Evolutionary conservation across 768 basidiomycete species (phyloP), one percentile per base, ranked within the genome.

Genomic region (Mycena sanguinolenta): DNA sequence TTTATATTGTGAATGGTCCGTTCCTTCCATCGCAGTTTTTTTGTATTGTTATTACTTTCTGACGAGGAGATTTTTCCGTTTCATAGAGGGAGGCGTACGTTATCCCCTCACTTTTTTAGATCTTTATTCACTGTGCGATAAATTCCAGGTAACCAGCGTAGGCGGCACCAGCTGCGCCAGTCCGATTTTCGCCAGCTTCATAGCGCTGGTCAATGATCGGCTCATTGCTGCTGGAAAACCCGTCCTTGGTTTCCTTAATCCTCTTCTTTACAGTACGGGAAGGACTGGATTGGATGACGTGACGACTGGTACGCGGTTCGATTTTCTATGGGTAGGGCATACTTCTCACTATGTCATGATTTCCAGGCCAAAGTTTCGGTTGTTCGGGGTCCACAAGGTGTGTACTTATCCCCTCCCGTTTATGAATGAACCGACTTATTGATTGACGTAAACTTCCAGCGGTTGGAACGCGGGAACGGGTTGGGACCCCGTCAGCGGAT

Each of bases 1-100:
- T 58, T 9, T 58, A 14, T 42, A 42, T 58, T 38, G 58, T 58
- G 34, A 58, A 58, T 38, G 58, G 58, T 58, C 25, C 23, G 58
- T 36, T 39, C 21, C 13, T 8, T n/a, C 49, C 50, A 27, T 52
- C 39, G 28, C 38, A 34, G 55, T 57, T n/a, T 34, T 57, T n/a
- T n/a, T n/a, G n/a, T n/a, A n/a, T n/a, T n/a, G n/a, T n/a, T n/a
- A n/a, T 17, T 19, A 21, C 23, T 57, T 57, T 57, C 36, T 52
- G 50, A 52, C 25, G 25, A 17, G 46, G 19, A 12, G 25, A 52
- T 8, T 27, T 52, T 8, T 52, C 19, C 27, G 25, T 25, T 27
- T 52, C 50, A 12, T 25, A 52, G 50, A 25, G 12, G 50, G 50
- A 52, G 16, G 50, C 16, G 50, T 52, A 27, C 9, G 49, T 50